Base-by-base conservation (phyloP, 2,329 filamentous ascomycete genomes). In the Colletotrichum kahawae region DNA sequence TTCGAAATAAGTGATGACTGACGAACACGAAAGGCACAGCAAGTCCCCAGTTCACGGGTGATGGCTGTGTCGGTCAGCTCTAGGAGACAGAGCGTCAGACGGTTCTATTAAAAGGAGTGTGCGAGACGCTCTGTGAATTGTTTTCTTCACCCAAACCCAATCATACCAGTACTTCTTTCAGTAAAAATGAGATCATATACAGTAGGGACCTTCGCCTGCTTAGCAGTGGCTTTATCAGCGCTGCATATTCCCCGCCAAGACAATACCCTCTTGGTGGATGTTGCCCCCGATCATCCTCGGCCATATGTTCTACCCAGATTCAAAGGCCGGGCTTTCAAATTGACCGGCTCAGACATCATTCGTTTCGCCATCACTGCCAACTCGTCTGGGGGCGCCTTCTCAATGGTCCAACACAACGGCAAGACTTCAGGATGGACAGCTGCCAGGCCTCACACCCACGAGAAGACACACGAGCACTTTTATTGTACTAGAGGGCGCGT, bases 391-490 rank as follows among this genome's bases (percentile, higher is more conserved):
- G 80, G 83, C 76, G 85, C 85, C 4, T 88, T 88, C 62, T 85
- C 84, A 9, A 77, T 88, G 62, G 84, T 88, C 78, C 82, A 82
- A 69, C 87, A 86, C 62, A 85, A 85, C 69, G 81, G 84, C 3
- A 83, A 84, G 3, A 78, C 77, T 3, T 85, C 83, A 12, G 77
- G 78, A 6, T 78, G 78, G 4, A 78, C 87, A 1, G 86, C 85
- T 16, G 84, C 87, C 5, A 80, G 87, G 5, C 85, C 86, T 4
- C 86, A 88, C 75, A 81, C 82, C 34, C 86, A 88, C 73, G 77
- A 81, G 62, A 76, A 29, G 18, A 84, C 87, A 65, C 87, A 87
- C 69, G 86, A 88, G 78, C 88, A 87, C 80, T 88, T 88, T 79
- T 87, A 85, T 81, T 82, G 82, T 67, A 80, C 83, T 69, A 84